Conservation (phyloP, 1,139 yeast species). For the Debaryomyces fabryi region DNA sequence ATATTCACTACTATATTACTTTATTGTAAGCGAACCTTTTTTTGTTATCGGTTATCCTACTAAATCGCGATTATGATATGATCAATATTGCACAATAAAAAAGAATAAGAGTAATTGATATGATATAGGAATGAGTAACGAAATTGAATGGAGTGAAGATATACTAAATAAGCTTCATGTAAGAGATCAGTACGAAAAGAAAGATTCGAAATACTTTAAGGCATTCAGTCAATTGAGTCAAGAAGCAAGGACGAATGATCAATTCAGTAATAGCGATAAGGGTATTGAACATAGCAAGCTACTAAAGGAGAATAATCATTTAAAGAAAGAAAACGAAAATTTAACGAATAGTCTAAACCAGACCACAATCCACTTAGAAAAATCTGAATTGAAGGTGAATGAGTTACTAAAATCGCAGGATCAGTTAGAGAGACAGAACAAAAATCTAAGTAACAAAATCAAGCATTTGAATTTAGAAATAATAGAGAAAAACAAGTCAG, state of each 20-base stretch:
- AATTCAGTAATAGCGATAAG: slow-evolving; percentile 10
- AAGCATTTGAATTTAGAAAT: slow-evolving; percentile 47
- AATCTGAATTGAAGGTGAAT: slow-evolving; percentile 20
- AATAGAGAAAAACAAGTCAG: slow-evolving; percentile 54
- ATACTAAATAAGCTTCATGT: slow-evolving; percentile 26
- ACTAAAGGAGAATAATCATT: slow-evolving; percentile 7
- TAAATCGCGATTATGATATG: slow-evolving; percentile 3
- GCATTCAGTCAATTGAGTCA: slow-evolving; percentile 36
- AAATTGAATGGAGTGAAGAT: slow-evolving; percentile 25
- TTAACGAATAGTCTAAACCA: slow-evolving; percentile 29
- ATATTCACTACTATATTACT: background rate
- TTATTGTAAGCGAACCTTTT: background rate
- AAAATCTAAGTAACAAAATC: slow-evolving; percentile 32
- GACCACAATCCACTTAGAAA: slow-evolving; percentile 27
- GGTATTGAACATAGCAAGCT: slow-evolving; percentile 7
- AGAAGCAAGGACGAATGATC: slow-evolving; percentile 17
- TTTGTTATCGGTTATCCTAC: slow-evolving; percentile 1
- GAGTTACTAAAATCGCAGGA: slow-evolving; percentile 18
- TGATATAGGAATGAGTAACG: slow-evolving; percentile 4
- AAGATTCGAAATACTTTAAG: slow-evolving; percentile 32
- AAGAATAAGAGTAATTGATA: background rate
- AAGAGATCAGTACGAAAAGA: slow-evolving; percentile 38
- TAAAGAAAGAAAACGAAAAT: slow-evolving; percentile 17
- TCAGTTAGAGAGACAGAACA: slow-evolving; percentile 24
- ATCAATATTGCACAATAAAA: background rate